Conservation (phyloP, 202 grass and related monocot species). For the Dendrocalamus latiflorus region DNA sequence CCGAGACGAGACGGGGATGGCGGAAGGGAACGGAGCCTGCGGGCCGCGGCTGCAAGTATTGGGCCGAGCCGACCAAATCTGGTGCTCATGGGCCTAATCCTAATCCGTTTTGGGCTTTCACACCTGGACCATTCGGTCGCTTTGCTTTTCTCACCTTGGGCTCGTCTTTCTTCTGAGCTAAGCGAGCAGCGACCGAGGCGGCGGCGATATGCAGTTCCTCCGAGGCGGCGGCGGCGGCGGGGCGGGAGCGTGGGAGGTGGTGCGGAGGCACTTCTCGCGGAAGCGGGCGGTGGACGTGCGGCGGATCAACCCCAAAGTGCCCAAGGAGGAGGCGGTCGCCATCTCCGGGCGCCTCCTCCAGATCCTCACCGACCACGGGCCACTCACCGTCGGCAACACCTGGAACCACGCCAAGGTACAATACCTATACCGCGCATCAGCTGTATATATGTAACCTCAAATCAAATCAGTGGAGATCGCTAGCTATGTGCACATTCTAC, state of each 20-base stretch:
- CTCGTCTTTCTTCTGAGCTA: background rate
- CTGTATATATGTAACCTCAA: background rate
- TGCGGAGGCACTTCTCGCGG: conserved; percentile 67
- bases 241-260: conserved; percentile 22
- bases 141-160: background rate
- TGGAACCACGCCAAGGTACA: conserved; percentile 85
- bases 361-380: conserved; percentile 77
- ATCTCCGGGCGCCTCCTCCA: conserved; percentile 74
- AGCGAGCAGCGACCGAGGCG: conserved; percentile 6
- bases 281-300: conserved; percentile 58
- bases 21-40: background rate
- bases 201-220: conserved; percentile 59
- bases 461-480: background rate
- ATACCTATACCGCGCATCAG: background rate
- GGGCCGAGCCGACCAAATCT: background rate
- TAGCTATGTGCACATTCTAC: background rate
- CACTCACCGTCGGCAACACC: conserved; percentile 67
- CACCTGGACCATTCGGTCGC: background rate
- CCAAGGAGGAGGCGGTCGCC: conserved; percentile 69
- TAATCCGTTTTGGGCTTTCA: background rate
- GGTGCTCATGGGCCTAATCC: background rate
- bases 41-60: too few relatives aligned
- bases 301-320: conserved; percentile 84
- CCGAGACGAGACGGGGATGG: background rate
- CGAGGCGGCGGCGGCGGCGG: conserved; percentile 29